A percentile compares a stretch with the other conserved stretches of the same genome.
Evolutionary conservation across 352 stramenopile genomes (phyloP).

Genomic region (Aphanomyces astaci): DNA sequence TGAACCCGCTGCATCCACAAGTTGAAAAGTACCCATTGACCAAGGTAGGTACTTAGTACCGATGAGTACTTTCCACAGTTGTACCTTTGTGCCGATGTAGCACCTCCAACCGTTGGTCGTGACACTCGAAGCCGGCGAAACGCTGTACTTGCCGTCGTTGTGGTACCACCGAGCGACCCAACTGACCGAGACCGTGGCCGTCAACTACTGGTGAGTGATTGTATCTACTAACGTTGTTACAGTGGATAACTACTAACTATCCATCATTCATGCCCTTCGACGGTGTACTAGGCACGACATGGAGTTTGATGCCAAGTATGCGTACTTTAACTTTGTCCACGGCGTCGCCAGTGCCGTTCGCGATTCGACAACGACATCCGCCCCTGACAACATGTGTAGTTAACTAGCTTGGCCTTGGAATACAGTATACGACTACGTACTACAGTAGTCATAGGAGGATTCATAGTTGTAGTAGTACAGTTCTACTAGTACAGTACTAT

Average conservation of each 20-base stretch:
- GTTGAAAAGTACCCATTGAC: conserved; percentile 41
- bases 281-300: conserved; percentile 49
- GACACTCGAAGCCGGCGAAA: conserved; percentile 58
- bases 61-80: too few relatives aligned
- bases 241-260: too few relatives aligned
- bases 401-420: too few relatives aligned
- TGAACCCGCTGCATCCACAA: conserved; percentile 66
- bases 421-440: too few relatives aligned
- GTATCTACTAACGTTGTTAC: too few relatives aligned
- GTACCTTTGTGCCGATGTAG: conserved; percentile 20
- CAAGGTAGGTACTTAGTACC: too few relatives aligned
- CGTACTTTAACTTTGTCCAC: conserved; percentile 81
- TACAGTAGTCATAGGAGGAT: too few relatives aligned
- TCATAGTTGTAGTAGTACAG: too few relatives aligned
- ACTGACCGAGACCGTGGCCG: conserved; percentile 60
- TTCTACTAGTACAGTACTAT: too few relatives aligned
- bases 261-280: not conserved
- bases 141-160: conserved; percentile 70
- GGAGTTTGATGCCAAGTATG: conserved; percentile 80
- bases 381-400: too few relatives aligned
- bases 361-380: not conserved
- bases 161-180: conserved; percentile 82
- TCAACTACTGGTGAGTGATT: conserved; percentile 66
- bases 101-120: conserved; percentile 52
- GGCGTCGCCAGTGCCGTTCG: conserved; percentile 29